Base-by-base conservation (phyloP, 176 grass and related monocot genomes). In the Ensete glaucum region DNA sequence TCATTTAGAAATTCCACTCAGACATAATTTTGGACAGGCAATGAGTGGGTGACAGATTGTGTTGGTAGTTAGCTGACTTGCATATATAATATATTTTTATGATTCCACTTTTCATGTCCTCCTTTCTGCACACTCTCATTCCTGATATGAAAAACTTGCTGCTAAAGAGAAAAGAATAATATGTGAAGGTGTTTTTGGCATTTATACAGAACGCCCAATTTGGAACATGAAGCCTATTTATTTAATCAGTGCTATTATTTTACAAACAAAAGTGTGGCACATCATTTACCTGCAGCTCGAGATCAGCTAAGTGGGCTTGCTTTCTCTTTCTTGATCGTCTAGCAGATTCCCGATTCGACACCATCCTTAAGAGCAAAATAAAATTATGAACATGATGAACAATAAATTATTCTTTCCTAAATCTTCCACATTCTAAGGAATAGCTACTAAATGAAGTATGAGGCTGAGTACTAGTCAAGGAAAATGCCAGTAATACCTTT, bases 271-370 rank as follows among this genome's bases (percentile, higher is more conserved):
- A 43, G 8, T n/a, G 21, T 2, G 9, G 68, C 21, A 21, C 19
- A 71, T 21, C 12, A 71, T n/a, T 70, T 82, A 92, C 94, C 88
- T 98, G 90, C 60, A 79, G 72, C 83, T 93, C 94, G 4, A 98
- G 90, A 23, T 89, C 88, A 53, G 52, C 72, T 53, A 98, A 64
- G 75, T 98, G 90, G 20, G 90, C 94, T 82, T 98, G 90, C 76
- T 98, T 98, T 81, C 94, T 90, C 84, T 90, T 93, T 75, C 90
- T 93, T 1, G 90, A 91, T 74, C 94, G 86, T 68, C 86, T 80
- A 19, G 94, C 94, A 9, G 94, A 98, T 52, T 93, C 90, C 22
- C 94, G 73, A 54, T 98, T 93, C 8, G 94, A 98, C 19, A 90
- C 88, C 94, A 89, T 93, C 78, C 94, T 98, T 71, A 1, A 56